phyloP scores from a whole-genome alignment of 768 basidiomycete species.

The Tricholoma flavovirens region DNA sequence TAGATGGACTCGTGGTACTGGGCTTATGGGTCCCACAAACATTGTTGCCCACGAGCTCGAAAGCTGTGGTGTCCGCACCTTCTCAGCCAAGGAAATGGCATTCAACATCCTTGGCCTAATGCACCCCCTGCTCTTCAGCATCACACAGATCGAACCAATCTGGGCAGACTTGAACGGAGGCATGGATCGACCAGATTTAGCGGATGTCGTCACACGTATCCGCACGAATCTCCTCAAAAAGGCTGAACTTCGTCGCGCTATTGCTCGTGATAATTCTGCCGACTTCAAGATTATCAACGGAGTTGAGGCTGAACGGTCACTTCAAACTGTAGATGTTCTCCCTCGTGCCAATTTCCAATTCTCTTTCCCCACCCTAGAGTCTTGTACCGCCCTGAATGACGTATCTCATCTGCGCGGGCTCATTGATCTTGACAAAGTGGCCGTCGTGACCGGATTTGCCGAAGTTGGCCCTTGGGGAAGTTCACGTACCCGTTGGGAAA shows the following conservation, averaged over 20 bases:
- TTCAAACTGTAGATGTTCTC: constrained; percentile 88
- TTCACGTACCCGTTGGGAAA: constrained; percentile 98
- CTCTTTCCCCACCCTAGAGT: constrained; percentile 85
- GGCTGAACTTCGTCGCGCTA: constrained; percentile 88
- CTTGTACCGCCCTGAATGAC: constrained; percentile 61
- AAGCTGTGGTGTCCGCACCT: constrained; percentile 89
- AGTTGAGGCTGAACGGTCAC: constrained; percentile 83
- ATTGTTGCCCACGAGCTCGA: constrained; percentile 93
- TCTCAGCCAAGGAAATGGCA: constrained; percentile 99
- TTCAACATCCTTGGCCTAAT: constrained; percentile 99
- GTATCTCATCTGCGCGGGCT: constrained; percentile 78
- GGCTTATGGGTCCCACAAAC: constrained; percentile 93
- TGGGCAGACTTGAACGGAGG: constrained; percentile 99
- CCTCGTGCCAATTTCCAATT: constrained; percentile 98
- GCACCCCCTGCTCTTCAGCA: constrained; percentile 98
- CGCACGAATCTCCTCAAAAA: constrained; percentile 77
- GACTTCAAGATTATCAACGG: constrained; percentile 92
- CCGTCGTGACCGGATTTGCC: constrained; percentile 94
- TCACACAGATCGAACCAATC: constrained; percentile 98
- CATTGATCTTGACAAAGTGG: constrained; percentile 92
- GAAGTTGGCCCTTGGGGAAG: constrained; percentile 99
- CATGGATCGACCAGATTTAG: constrained; percentile 96
- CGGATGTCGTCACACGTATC: constrained; percentile 85
- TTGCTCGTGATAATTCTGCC: constrained; percentile 90
- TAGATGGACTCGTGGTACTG: constrained; percentile 97